Conservation (phyloP, 139 green algal species). For the Haematococcus lacustris region DNA sequence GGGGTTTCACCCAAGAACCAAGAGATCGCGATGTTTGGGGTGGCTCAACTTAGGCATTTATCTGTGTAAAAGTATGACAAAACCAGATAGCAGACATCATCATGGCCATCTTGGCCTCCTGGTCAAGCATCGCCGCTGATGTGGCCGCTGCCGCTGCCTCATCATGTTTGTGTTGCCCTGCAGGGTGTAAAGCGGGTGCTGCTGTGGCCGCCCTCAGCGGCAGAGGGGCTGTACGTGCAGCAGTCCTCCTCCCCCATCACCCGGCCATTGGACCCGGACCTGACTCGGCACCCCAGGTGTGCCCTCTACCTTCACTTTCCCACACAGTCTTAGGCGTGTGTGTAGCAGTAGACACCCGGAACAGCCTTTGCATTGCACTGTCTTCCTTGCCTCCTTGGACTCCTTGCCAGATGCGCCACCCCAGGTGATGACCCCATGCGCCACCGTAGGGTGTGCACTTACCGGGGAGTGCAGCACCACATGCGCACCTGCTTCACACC, state of each 20-base stretch:
- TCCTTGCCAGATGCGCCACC: neutral
- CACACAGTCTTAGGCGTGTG: no score
- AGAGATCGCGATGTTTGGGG: no score
- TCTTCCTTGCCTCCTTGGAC: neutral
- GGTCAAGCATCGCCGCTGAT: neutral
- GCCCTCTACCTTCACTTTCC: no score
- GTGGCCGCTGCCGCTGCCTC: no score
- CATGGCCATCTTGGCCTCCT: neutral
- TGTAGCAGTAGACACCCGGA: no score
- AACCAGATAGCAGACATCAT: neutral
- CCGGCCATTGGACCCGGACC: slow-evolving; percentile 35
- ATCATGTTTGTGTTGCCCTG: no score
- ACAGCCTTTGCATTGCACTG: neutral
- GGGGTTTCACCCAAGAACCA: no score
- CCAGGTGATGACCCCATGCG: neutral
- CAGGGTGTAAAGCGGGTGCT: slow-evolving; percentile 42
- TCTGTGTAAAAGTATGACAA: no score
- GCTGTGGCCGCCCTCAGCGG: slow-evolving; percentile 37
- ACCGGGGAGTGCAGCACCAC: neutral
- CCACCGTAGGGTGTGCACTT: no score
- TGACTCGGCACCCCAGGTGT: slow-evolving; percentile 30
- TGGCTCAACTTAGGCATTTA: no score
- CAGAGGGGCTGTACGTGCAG: slow-evolving; percentile 33
- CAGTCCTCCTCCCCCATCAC: slow-evolving; percentile 37
- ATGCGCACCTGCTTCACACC: no score